Base-by-base conservation (phyloP, 1,284 basidiomycete genomes). In the Megacollybia platyphylla region DNA sequence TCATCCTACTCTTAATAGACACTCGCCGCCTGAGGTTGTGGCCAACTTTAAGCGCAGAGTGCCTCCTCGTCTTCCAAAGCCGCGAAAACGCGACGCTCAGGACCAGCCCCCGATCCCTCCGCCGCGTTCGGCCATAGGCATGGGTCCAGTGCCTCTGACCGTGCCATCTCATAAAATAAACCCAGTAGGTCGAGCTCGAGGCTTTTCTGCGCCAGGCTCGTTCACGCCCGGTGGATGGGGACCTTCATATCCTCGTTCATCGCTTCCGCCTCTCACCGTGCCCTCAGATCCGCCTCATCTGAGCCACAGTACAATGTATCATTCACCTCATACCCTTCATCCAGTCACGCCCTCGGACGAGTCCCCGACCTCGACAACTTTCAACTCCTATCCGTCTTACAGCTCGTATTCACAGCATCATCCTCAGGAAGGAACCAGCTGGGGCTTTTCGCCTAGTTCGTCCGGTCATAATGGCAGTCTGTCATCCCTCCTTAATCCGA, bases 41-140 rank as follows among this genome's bases (percentile, higher is more conserved):
- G 80, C 87, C 44, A 86, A 85, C 60, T 91, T 91, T 69, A 92
- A 92, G 64, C 84, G 88, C 44, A 84, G 88, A 52, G 88, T 92
- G 1, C 88, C 87, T n/a, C 88, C 88, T 30, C 87, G 88, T 59
- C 76, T 79, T 36, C 87, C 76, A 45, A 91, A 87, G 58, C 85
- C 76, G 26, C 65, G 79, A 53, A 88, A 86, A 61, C 79, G 84
- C 48, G 79, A 86, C 48, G 59, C 65, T 2, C 74, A 76, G 46
- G 79, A 84, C 40, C 68, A 72, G 56, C 53, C 47, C n/a, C 43
- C 58, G 18, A 75, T 81, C 35, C 75, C 79, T n/a, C 76, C 79
- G 5, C 79, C 82, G 0, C 77, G 83, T 47, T 78, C 79, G 27
- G 76, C 82, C 11, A 34, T 15, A 3, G 72, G 81, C 44, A 28